phyloP scores from a whole-genome alignment of 108 stramenopile species.

The Cyclotella distinguenda region DNA sequence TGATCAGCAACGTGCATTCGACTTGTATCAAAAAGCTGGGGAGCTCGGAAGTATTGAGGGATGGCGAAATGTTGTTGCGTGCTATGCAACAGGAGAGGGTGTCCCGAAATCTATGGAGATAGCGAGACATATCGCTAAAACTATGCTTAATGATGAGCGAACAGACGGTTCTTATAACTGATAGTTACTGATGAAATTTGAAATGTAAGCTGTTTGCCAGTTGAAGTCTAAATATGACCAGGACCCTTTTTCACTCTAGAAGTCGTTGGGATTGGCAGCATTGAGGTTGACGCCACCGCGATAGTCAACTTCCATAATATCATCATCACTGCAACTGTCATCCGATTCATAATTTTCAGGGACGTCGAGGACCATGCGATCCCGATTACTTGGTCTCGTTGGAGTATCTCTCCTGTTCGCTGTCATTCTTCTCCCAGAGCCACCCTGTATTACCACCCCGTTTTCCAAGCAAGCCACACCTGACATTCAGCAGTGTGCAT shows the following conservation, averaged over 20 bases:
- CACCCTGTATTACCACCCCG: constrained; percentile 18
- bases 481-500: neutral
- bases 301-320: constrained; percentile 38
- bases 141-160: constrained; percentile 71
- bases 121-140: constrained; percentile 77
- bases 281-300: constrained; percentile 29
- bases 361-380: constrained; percentile 19
- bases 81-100: constrained; percentile 75
- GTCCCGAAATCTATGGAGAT: constrained; percentile 71
- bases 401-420: constrained; percentile 13
- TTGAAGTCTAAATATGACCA: no score
- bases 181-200: no score
- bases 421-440: constrained; percentile 11
- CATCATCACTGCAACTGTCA: constrained; percentile 24
- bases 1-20: constrained; percentile 71
- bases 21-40: constrained; percentile 77
- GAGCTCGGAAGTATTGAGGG: constrained; percentile 80
- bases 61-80: constrained; percentile 84
- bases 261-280: constrained; percentile 45
- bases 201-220: no score
- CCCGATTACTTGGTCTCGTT: neutral
- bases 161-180: no score
- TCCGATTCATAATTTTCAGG: constrained; percentile 20
- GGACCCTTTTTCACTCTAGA: constrained; percentile 10
- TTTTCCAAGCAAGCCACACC: constrained; percentile 37